Evolutionary conservation across 257 asterid genomes (phyloP), one percentile per base, ranked within the genome.

Genomic region (Verbascum thapsus): DNA sequence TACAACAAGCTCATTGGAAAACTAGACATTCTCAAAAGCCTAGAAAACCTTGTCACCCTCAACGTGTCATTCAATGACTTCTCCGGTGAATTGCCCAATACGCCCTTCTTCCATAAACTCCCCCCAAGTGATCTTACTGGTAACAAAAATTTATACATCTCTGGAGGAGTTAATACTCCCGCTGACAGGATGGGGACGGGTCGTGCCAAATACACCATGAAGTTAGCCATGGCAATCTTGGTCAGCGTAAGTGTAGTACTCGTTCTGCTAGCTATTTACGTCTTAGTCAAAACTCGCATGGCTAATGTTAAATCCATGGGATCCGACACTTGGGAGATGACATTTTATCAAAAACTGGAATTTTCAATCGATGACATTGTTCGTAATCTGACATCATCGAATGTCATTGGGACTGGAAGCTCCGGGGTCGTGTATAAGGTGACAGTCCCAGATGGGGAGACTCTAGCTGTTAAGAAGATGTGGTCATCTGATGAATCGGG

Each of bases 371-470:
- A 92, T n/a, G 96, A 92, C 64, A 74, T 92, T 12, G 84, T 90
- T 7, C 76, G 77, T 34, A 76, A 77, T 58, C 85, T 90, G 49
- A 87, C 91, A 4, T 89, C 97, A 0, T 80, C 90, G 8, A 92
- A 92, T 44, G 99, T 92, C 43, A 80, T 92, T 18, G 99, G 99
- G 18, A 92, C 97, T 0, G 99, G 99, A 26, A 90, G 99, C 86
- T 92, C 99, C 0, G 99, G 97, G 8, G 99, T 92, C 7, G 99
- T 92, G 37, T 92, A 89, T 47, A 73, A 77, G 74, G 96, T 92
- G 37, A 83, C 75, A 43, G 79, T 75, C 9, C 90, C 88, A 7
- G 79, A 69, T 43, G 98, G 97, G 67, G 89, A 66, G 61, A 74
- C 78, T 10, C 55, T 89, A 16, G 97, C 99, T 0, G 94, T 92